Evolutionary conservation across 495 filamentous ascomycete genomes (phyloP), one percentile per base, ranked within the genome.

Genomic region (Cercophora newfieldiana): DNA sequence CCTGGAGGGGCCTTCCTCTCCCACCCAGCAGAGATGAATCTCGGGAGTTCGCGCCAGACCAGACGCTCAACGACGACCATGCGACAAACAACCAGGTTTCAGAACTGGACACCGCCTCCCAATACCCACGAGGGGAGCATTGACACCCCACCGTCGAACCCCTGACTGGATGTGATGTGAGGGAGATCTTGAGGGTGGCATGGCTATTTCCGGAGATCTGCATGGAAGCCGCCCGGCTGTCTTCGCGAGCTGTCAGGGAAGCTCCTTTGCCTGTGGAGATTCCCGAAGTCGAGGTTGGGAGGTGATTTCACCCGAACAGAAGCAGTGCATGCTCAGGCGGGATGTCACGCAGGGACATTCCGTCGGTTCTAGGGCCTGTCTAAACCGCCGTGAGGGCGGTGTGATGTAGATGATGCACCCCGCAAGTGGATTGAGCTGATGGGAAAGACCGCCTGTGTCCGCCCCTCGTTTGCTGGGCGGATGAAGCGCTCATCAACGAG

Each of bases 171-270:
- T 8, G n/a, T 26, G 19, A 19, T 24, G n/a, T 7, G 50, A 6
- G 16, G 50, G 25, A 14, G 50, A 53, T 53, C 50, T 7, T 22
- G 50, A 53, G 29, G 19, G 25, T 21, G 55, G 29, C 22, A 31
- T 24, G 28, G 48, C 60, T 62, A 62, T 62, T 62, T 30, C 60
- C 28, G 29, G 60, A 25, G 28, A 51, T 62, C 60, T 61, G 59
- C 59, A 26, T n/a, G 31, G 37, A 31, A 12, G 59, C 33, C 47
- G 44, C 44, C 14, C 37, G 18, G 59, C 37, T 25, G 59, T 30
- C 37, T 44, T 44, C 37, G 37, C 37, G 37, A 44, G 37, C 37
- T 44, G 37, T 44, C 37, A 44, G 57, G 31, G 57, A 62, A 31
- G 19, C 25, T 47, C 37, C 30, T 44, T 44, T 44, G 37, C 12